Conservation (phyloP, 768 basidiomycete species). For the Russula brevipes region DNA sequence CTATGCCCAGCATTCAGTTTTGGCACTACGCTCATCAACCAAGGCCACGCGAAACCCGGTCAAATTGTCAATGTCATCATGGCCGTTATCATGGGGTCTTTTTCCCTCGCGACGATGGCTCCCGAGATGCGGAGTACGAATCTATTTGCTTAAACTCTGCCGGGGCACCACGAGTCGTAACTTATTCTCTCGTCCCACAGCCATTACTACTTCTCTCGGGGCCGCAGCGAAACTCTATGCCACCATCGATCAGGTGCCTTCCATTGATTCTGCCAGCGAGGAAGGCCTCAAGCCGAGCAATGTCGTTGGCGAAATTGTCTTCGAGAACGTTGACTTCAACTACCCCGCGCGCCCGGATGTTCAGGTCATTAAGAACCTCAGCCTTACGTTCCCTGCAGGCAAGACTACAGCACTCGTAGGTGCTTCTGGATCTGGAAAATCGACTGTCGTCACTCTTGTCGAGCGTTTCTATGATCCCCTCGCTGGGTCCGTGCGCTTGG, state of each 20-base stretch:
- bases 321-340: slow-evolving; percentile 72
- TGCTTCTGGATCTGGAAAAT: slow-evolving; percentile 38
- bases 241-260: slow-evolving; percentile 84
- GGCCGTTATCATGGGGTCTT: slow-evolving; percentile 78
- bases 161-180: neutral
- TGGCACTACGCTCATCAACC: slow-evolving; percentile 75
- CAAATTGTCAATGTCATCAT: slow-evolving; percentile 75
- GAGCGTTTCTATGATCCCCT: slow-evolving; percentile 53
- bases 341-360: slow-evolving; percentile 82
- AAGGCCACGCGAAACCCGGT: slow-evolving; percentile 54
- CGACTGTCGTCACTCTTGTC: slow-evolving; percentile 41
- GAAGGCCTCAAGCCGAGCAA: slow-evolving; percentile 62
- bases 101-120: slow-evolving; percentile 73
- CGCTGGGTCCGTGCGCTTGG: slow-evolving; percentile 39
- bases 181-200: slow-evolving; percentile 34
- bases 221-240: slow-evolving; percentile 90
- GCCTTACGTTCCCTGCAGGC: slow-evolving; percentile 54
- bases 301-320: slow-evolving; percentile 62
- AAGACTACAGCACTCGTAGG: slow-evolving; percentile 40
- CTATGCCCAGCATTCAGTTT: slow-evolving; percentile 65
- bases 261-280: slow-evolving; percentile 74
- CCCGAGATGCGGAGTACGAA: slow-evolving; percentile 64
- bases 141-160: neutral
- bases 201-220: slow-evolving; percentile 68
- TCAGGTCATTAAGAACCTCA: slow-evolving; percentile 68